Conservation (phyloP, 768 basidiomycete genomes). For the Galerina sulciceps region DNA sequence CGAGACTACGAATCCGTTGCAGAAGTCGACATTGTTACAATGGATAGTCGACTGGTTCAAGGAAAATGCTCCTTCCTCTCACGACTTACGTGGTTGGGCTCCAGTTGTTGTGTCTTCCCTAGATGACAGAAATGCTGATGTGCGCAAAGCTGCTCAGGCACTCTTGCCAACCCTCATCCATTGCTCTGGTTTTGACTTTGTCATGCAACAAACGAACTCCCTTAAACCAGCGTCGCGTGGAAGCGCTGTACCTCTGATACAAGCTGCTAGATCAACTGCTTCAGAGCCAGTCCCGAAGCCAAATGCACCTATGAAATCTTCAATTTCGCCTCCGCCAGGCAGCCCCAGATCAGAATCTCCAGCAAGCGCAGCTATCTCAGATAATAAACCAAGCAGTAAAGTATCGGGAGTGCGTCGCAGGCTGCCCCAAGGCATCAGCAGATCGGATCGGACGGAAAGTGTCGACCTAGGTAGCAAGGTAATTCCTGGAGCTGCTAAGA, state of each 20-base stretch:
- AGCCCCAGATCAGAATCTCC: slow-evolving; percentile 47
- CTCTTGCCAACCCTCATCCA: slow-evolving; percentile 78
- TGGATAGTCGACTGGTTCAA: slow-evolving; percentile 87
- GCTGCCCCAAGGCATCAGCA: slow-evolving; percentile 63
- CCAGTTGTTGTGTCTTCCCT: slow-evolving; percentile 71
- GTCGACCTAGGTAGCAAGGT: slow-evolving; percentile 38
- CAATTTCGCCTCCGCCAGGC: slow-evolving; percentile 31
- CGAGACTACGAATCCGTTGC: slow-evolving; percentile 86
- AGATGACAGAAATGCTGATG: slow-evolving; percentile 90
- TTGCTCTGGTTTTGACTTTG: slow-evolving; percentile 79
- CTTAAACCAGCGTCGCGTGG: slow-evolving; percentile 91
- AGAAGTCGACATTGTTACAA: slow-evolving; percentile 75
- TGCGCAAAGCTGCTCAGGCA: slow-evolving; percentile 88
- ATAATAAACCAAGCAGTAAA: slow-evolving; percentile 51
- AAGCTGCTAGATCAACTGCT: slow-evolving; percentile 71
- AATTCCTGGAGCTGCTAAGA: slow-evolving; percentile 36
- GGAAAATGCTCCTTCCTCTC: slow-evolving; percentile 54
- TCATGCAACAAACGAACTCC: slow-evolving; percentile 83
- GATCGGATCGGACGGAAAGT: slow-evolving; percentile 53
- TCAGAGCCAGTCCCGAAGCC: slow-evolving; percentile 29
- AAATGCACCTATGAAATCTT: slow-evolving; percentile 27
- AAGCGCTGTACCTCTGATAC: slow-evolving; percentile 85
- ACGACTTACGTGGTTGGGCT: slow-evolving; percentile 77
- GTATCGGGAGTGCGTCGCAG: slow-evolving; percentile 71
- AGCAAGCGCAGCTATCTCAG: slow-evolving; percentile 34